Evolutionary conservation across 2,329 filamentous ascomycete genomes (phyloP), one percentile per base, ranked within the genome.

Genomic region (Penicillium sp.): DNA sequence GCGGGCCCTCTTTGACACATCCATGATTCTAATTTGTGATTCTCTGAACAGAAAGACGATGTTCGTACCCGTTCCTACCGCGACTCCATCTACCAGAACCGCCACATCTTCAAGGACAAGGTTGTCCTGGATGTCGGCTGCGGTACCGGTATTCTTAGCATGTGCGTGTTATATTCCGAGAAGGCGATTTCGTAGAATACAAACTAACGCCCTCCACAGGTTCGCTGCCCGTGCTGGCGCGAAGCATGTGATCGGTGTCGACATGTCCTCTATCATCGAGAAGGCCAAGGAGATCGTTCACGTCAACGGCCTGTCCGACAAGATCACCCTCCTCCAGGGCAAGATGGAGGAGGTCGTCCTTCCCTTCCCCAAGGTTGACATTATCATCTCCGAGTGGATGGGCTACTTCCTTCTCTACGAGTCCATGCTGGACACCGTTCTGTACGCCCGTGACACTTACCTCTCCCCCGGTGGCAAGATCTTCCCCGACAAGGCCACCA

Each of bases 381-480:
- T 99, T 74, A 99, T 99, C 79, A 96, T 99, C 75, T 97, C 93
- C 2, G 94, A 99, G 82, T 99, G 94, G 94, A 99, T 99, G 94
- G 94, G 94, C 29, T 99, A 99, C 81, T 97, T 97, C 82, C 81
- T 99, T 49, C 87, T 99, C 58, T 99, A 99, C 79, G 94, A 99
- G 86, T 90, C 86, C 85, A 99, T 99, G 94, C 79, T 99, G 71
- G 94, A 99, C 80, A 99, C 94, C 28, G 94, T 99, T 47, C 84
- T 99, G 55, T 97, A 97, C 73, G 94, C 94, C 23, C 88, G 94
- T 67, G 94, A 99, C 83, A 89, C 83, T 74, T 99, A 96, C 77
- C 87, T 99, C 57, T 82, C 80, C 60, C 88, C 90, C 73, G 90
- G 90, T 65, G 93, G 93, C 61, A 82, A 97, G 67, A 97, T 99